A percentile compares a stretch with the other conserved stretches of the same genome.
Conservation (phyloP, 352 stramenopile genomes). For the Globisporangium spinosum region DNA sequence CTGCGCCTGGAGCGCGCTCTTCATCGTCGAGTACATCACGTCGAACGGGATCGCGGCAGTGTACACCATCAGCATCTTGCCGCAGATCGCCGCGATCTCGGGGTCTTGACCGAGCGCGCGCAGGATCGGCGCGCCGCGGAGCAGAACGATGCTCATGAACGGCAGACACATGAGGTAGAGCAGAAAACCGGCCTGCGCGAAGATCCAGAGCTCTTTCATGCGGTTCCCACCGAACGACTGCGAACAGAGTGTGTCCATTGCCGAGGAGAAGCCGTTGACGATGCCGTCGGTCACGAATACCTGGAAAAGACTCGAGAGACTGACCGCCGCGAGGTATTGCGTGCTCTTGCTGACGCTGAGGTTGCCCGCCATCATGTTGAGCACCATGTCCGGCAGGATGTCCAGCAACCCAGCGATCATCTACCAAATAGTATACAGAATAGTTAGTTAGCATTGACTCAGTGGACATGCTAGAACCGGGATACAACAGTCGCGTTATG, state of each 20-base stretch:
- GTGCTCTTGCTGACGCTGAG: constrained; percentile 31
- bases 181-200: constrained; percentile 33
- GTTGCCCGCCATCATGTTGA: constrained; percentile 36
- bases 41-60: constrained; percentile 24
- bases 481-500: too few species aligned
- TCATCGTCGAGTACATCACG: constrained; percentile 24
- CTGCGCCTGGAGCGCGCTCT: constrained; percentile 35
- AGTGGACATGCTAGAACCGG: neutral
- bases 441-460: neutral
- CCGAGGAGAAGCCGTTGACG: constrained; percentile 24
- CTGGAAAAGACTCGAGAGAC: constrained; percentile 20
- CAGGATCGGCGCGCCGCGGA: constrained; percentile 28
- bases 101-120: constrained; percentile 31
- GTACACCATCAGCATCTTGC: constrained; percentile 22
- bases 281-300: constrained; percentile 21
- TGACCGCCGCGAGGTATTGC: constrained; percentile 30
- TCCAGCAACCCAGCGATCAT: constrained; percentile 36
- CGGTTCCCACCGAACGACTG: constrained; percentile 35
- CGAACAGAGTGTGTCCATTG: constrained; percentile 37
- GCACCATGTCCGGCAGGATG: constrained; percentile 30
- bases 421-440: constrained; percentile 1
- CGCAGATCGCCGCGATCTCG: constrained; percentile 22
- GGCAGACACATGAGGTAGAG: constrained; percentile 19
- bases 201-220: constrained; percentile 37
- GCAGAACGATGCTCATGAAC: constrained; percentile 11